phyloP scores from a whole-genome alignment of 306 rosid species.

The Amphicarpaea edgeworthii region DNA sequence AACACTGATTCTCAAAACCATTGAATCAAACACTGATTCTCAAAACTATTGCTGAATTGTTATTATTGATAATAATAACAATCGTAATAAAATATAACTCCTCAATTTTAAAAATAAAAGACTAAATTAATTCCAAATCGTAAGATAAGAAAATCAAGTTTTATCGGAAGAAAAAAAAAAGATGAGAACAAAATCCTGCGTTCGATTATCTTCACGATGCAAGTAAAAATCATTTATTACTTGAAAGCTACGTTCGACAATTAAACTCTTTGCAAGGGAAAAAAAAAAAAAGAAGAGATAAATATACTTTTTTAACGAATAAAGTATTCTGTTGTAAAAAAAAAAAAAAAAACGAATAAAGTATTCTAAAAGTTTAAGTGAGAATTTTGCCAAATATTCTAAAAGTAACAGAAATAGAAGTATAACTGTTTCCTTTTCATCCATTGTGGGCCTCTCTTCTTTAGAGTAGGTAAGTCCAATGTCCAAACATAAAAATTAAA shows the following conservation, averaged over 20 bases:
- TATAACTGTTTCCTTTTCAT: slow-evolving; percentile 11
- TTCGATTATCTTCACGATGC: not conserved
- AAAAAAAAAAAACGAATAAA: slow-evolving; percentile 9
- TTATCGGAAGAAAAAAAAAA: not conserved
- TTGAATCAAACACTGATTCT: no score
- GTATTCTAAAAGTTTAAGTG: slow-evolving; percentile 6
- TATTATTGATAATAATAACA: no score
- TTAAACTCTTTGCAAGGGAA: not conserved
- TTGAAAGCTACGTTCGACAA: not conserved
- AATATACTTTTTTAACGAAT: not conserved
- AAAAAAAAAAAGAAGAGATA: not conserved
- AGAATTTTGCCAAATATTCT: slow-evolving; percentile 24
- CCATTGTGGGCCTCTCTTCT: not conserved
- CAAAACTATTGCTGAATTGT: no score
- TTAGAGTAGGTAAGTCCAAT: not conserved
- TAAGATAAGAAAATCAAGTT: no score
- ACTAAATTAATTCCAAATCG: no score
- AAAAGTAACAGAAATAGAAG: slow-evolving; percentile 3
- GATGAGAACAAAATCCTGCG: not conserved
- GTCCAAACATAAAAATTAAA: not conserved
- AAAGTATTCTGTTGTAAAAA: no score
- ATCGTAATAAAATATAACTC: no score
- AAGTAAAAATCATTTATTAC: not conserved
- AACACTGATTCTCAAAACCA: no score
- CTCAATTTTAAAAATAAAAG: no score